Conservation (phyloP, 345 rosid genomes). For the Sonneratia alba region DNA sequence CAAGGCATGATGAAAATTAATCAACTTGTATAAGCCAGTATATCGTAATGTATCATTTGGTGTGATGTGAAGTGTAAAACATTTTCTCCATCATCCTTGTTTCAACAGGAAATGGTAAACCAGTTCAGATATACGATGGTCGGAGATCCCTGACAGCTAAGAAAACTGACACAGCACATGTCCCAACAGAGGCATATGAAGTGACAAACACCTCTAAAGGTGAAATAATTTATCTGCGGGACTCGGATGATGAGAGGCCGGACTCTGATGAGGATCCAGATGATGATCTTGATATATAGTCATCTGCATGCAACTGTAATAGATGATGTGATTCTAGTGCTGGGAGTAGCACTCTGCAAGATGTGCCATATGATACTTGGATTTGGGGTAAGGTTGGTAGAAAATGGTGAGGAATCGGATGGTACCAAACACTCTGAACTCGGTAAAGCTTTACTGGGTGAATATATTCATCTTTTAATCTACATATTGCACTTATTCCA, state of each 20-base stretch:
- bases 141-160: slow-evolving; percentile 41
- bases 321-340: not conserved
- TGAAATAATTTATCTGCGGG: slow-evolving; percentile 80
- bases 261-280: slow-evolving; percentile 98
- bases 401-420: not conserved
- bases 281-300: slow-evolving; percentile 83
- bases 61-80: not conserved
- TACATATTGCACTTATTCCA: not conserved
- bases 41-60: not conserved
- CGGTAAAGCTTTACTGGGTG: not conserved
- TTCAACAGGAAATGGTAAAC: slow-evolving; percentile 56
- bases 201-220: slow-evolving; percentile 33
- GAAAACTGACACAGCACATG: slow-evolving; percentile 23
- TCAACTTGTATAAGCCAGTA: not conserved
- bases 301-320: not conserved
- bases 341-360: not conserved
- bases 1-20: slow-evolving; percentile 45
- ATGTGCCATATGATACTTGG: not conserved
- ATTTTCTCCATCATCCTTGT: not conserved
- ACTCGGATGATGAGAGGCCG: slow-evolving; percentile 91
- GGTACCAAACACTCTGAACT: not conserved
- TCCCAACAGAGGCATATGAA: slow-evolving; percentile 19
- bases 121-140: slow-evolving; percentile 74
- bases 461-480: not conserved
- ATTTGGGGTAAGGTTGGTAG: not conserved